Evolutionary conservation across 352 stramenopile species (phyloP), one percentile per base, ranked within the genome.

Genomic region (Globisporangium carolinianum): DNA sequence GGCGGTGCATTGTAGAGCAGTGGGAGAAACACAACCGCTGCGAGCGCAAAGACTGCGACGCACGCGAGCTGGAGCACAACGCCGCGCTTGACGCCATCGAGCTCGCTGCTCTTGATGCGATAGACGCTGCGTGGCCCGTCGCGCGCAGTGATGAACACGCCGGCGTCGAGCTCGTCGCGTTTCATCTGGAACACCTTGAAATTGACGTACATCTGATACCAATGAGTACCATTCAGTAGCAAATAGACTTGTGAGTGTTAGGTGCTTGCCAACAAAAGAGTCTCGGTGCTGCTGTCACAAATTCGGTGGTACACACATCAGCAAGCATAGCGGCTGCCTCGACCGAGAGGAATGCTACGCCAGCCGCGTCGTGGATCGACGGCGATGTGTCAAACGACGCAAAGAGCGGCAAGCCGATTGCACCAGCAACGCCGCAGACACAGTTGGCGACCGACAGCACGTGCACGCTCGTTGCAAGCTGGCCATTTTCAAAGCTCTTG

Each of bases 111-210:
- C 45, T 77, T 77, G 45, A 79, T 72, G 49, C 72, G 54, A 14
- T 69, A 72, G 15, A 85, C 66, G 43, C 69, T 85, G 18, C 72
- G 65, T 3, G 75, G 73, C 0, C 71, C 72, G 51, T 80, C 73
- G 42, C 72, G 69, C 38, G 79, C 68, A 6, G 75, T 85, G 54
- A 85, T 75, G 54, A 85, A 85, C 46, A 85, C 71, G 43, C 75
- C 75, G 4, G 63, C 66, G 41, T 85, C 75, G 52, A 85, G 71
- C 61, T 85, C 75, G 18, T 76, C 67, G 39, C 72, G 70, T 65
- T 79, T 82, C 14, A 70, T 63, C 53, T 81, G 57, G 60, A 79
- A 80, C 48, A 88, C 77, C 32, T 59, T 68, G 57, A 79, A 84
- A 51, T 75, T 88, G 51, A 88, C 56, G 55, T 75, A 83, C 41